These are phyloP conservation scores for Stachybotrys chartarum DNA, from an alignment of 2,329 filamentous ascomycete genomes.

Conservation along the genomic window DNA sequence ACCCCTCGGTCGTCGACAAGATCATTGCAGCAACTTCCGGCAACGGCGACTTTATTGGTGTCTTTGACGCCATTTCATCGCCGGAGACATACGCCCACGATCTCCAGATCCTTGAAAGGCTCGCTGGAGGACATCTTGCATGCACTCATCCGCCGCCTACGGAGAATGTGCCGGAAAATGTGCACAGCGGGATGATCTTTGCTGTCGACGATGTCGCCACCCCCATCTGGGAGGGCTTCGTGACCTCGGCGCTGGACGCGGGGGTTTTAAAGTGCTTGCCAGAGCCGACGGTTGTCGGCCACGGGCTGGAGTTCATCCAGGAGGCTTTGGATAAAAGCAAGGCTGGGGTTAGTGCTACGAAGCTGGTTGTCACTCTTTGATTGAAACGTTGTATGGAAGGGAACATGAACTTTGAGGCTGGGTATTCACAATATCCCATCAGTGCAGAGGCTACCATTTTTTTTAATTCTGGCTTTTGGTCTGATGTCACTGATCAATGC, in stretches of 20 bases:
- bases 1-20: constrained; percentile 6
- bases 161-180: constrained; percentile 17
- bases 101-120: constrained; percentile 15
- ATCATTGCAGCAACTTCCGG: constrained; percentile 2
- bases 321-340: constrained; percentile 1
- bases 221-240: constrained; percentile 4
- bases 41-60: background rate
- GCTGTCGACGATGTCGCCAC: constrained; percentile 8
- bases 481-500: too few relatives aligned
- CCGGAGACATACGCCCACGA: background rate
- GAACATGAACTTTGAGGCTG: background rate
- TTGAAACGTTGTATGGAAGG: background rate
- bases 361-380: constrained; percentile 5
- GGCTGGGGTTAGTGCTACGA: constrained; percentile 3
- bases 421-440: too few relatives aligned
- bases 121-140: background rate
- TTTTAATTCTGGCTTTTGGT: too few relatives aligned
- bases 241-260: constrained; percentile 1
- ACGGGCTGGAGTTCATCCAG: constrained; percentile 5
- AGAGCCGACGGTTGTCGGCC: constrained; percentile 3
- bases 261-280: background rate
- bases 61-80: constrained; percentile 5
- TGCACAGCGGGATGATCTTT: constrained; percentile 25
- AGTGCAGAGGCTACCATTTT: too few relatives aligned
- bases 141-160: constrained; percentile 9